Base-by-base conservation (phyloP, 1,284 basidiomycete genomes). In the Heterobasidion parviporum region DNA sequence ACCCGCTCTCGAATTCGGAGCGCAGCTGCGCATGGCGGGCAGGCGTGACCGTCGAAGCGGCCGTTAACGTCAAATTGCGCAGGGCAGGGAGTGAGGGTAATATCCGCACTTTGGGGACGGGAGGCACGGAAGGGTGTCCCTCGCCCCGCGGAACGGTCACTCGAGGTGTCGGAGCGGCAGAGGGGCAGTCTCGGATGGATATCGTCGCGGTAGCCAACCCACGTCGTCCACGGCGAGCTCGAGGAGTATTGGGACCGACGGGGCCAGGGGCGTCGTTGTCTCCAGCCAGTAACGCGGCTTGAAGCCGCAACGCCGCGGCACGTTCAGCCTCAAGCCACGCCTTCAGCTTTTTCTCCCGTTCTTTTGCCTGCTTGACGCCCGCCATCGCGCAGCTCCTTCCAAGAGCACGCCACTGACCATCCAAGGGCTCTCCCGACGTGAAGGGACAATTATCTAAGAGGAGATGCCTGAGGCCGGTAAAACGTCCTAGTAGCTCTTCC, bases 271-370 rank as follows among this genome's bases (percentile, higher is more conserved):
- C 26, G 26, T 26, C 26, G 26, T 6, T 26, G 26, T 5, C 26
- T 26, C 26, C 26, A 26, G 26, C 26, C 5, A 26, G 26, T 26
- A 41, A 53, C 34, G 50, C n/a, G 44, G 16, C 34, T 53, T 7
- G 50, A 43, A 14, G 52, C 52, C 6, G 47, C 47, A 18, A 35
- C 33, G 46, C 46, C 14, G 46, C 46, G 3, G 12, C 46, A 12
- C 18, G 54, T 41, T 34, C 41, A 36, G 63, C 59, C 57, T 81
- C 80, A 10, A 77, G 58, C 80, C 78, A 82, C 14, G 63, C 63
- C 58, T 77, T 80, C 55, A 88, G 64, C 56, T 71, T 72, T 67
- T 77, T 82, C 67, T 88, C 86, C 34, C 79, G 72, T 54, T 81
- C 79, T 58, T 72, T 75, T 4, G 80, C 79, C 35, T 76, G 74